Conservation (phyloP, 2,329 filamentous ascomycete genomes). For the Fusarium sp. region DNA sequence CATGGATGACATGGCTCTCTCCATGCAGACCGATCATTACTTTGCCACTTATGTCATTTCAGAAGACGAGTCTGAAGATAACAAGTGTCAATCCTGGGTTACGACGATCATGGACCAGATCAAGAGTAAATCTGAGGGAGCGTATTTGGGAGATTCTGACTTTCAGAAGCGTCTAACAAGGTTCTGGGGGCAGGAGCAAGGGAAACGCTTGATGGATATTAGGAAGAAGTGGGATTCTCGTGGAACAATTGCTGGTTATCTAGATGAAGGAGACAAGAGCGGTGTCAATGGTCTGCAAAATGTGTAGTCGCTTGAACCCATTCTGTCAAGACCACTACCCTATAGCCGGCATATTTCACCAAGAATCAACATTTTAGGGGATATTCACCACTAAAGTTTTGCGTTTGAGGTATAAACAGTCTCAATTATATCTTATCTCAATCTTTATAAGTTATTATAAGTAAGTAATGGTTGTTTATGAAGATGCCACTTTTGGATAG, state of each 20-base stretch:
- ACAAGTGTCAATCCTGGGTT: conserved; percentile 58
- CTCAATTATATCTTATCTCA: no score
- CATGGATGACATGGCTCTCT: conserved; percentile 64
- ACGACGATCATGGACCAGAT: conserved; percentile 53
- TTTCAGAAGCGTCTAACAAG: conserved; percentile 60
- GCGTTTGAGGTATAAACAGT: neutral
- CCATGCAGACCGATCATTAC: conserved; percentile 68
- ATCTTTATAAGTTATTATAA: neutral
- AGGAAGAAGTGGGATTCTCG: conserved; percentile 57
- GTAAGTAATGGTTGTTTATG: no score
- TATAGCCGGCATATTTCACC: neutral
- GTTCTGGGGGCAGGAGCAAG: conserved; percentile 61
- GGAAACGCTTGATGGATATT: conserved; percentile 55
- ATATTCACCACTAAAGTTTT: neutral
- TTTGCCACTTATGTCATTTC: conserved; percentile 65
- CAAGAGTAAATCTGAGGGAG: conserved; percentile 57
- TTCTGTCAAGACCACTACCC: neutral
- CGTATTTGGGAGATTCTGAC: conserved; percentile 67
- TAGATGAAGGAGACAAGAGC: conserved; percentile 58
- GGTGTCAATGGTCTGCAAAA: conserved; percentile 57
- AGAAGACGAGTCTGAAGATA: conserved; percentile 60
- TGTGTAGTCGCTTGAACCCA: conserved; percentile 49
- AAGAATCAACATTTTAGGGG: neutral
- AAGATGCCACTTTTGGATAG: no score
- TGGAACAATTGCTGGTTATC: conserved; percentile 55